Evolutionary conservation across 176 grass and related monocot species (phyloP), one percentile per base, ranked within the genome.

Genomic region (Stipa capillata): DNA sequence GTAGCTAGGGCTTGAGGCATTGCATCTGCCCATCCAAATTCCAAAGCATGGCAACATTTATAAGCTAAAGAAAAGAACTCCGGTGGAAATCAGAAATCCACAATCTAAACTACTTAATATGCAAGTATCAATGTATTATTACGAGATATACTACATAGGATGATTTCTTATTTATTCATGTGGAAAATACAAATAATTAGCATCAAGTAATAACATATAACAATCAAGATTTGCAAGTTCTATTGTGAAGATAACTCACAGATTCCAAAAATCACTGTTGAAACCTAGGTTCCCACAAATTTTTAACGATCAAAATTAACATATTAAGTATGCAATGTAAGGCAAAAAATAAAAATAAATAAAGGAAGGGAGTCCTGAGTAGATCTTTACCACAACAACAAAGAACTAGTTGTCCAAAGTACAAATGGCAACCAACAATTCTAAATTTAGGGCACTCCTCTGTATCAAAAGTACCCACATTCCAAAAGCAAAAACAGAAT

Each of bases 121-220:
- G 27, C 82, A 28, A 66, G 48, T 74, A 31, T 33, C 28, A 48
- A 72, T 18, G 56, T 58, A 32, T 16, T 32, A 57, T 40, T 50
- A 63, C 31, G 49, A 23, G 44, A 55, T 59, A 18, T 8, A n/a
- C n/a, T 35, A 54, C 2, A 62, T 71, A 63, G 9, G 43, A 60
- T n/a, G 16, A 77, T 51, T 32, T 43, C 27, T 57, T 33, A 36
- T 39, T 55, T 39, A 54, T 80, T 45, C n/a, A 37, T 48, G 39
- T 54, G 17, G 28, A 72, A 54, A 72, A 50, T 35, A 54, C 4
- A 71, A 77, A 42, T 32, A 53, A 49, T 23, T 59, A 69, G 42
- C 42, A 57, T 75, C 70, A 15, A 82, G 6, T 65, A 70, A 29
- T 68, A 14, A 79, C 27, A 80, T 13, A 69, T 17, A 71, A 45